Evolutionary conservation across 306 rosid species (phyloP), one percentile per base, ranked within the genome.

Genomic region (Neltuma alba): DNA sequence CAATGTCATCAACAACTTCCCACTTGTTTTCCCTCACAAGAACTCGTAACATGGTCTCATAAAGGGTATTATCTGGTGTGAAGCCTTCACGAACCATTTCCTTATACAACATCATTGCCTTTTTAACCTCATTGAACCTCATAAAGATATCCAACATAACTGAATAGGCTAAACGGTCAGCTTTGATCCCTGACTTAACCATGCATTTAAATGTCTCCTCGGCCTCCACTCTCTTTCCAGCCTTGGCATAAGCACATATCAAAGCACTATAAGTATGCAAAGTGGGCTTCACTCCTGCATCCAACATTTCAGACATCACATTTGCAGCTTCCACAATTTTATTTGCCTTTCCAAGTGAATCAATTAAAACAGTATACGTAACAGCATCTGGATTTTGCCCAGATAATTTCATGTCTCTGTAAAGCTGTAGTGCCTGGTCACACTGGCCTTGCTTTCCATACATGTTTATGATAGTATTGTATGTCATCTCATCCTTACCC

Each of bases 401-500:
- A 11, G 87, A 76, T 54, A 66, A 77, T 84, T 89, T 91, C 99
- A 94, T 92, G 84, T 91, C 93, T 83, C 83, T 85, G 78, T 94
- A 94, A 69, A 94, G 87, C 87, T 88, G 84, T 33, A 91, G 76
- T 10, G 97, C 99, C 74, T 77, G 75, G 60, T 92, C 97, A 81
- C 83, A 88, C 66, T 83, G 88, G 33, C 97, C 99, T 45, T 87
- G 94, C 88, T 91, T 94, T 65, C 97, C 97, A 75, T 92, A 72
- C 99, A 94, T 94, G 85, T 91, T 93, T 67, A 94, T 91, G 55
- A 94, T 83, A 13, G 97, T 94, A 82, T 94, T 94, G 83, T 92
- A 94, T 11, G 99, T 94, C 99, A 94, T 94, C 89, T 94, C 97
- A 84, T 94, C 99, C 87, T 82, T 87, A 76, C 91, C 93, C 88